Evolutionary conservation across 345 rosid species (phyloP).

Genomic region (Aethionema arabicum): DNA sequence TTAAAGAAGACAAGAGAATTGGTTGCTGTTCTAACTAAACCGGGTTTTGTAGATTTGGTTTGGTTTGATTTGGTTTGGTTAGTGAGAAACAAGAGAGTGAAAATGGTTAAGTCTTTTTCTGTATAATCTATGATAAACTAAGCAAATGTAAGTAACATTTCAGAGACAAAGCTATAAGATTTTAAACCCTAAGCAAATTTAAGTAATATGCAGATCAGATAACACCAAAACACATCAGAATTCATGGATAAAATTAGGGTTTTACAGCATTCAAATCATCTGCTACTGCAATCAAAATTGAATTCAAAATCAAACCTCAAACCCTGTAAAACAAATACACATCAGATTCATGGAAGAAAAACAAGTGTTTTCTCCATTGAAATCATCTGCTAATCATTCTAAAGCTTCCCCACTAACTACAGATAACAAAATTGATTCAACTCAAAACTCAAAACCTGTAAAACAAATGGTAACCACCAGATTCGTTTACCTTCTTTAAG

Average conservation of each 20-base stretch:
- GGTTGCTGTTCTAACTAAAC: conserved; percentile 43
- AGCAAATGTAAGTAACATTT: conserved; percentile 11
- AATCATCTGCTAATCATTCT: no score
- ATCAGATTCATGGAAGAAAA: no score
- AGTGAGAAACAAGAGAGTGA: conserved; percentile 11
- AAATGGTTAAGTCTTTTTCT: conserved; percentile 14
- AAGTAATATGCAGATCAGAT: neutral
- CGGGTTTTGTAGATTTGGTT: conserved; percentile 23
- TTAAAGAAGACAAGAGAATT: conserved; percentile 41
- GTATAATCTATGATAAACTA: conserved; percentile 5
- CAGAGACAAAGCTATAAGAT: neutral
- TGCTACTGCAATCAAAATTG: no score
- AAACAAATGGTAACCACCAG: neutral
- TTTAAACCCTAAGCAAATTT: conserved; percentile 4
- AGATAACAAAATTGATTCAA: neutral
- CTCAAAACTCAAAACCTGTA: conserved; percentile 6
- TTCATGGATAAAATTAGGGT: no score
- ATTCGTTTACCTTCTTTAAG: neutral
- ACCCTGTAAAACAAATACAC: no score
- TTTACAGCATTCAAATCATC: no score
- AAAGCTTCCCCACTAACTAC: no score
- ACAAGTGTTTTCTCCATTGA: no score
- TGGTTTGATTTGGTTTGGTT: conserved; percentile 21
- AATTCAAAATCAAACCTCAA: no score
- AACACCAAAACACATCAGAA: no score